Base-by-base conservation (phyloP, 345 rosid genomes). In the Lenwebbia sp. region DNA sequence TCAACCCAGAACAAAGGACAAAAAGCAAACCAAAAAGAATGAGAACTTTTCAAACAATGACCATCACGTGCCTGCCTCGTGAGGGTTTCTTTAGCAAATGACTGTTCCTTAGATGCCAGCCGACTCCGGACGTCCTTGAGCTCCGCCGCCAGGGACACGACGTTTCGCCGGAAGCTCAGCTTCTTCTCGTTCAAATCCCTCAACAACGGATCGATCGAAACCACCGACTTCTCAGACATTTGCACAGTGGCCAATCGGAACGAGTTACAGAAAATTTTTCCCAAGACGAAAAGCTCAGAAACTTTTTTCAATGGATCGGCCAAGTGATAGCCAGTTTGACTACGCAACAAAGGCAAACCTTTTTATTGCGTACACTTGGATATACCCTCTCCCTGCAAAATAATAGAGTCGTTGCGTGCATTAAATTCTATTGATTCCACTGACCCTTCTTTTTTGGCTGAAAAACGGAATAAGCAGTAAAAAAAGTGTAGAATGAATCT, bases 151-250 rank as follows among this genome's bases (percentile, higher is more conserved):
- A 97, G 91, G 22, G 98, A 97, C 75, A 94, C 99, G 10, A 97
- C 99, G 91, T 96, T 97, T 82, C 93, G 90, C 85, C 98, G 90
- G 84, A 97, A 96, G 89, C 91, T 93, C 87, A 90, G 99, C 89
- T 97, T 97, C 96, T 94, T 97, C 94, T 97, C 99, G 86, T 95
- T 94, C 89, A 97, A 88, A 88, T 97, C 99, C 91, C 94, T 95
- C 92, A 97, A 86, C 86, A 96, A 53, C 4, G 99, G 99, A 93
- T 97, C 99, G 49, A 92, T 89, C 62, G 89, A 47, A 23, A 84
- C 74, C 30, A 88, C 23, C 84, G 90, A 75, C 78, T 33, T 88
- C 83, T 89, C 91, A 70, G 88, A 50, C 84, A 88, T 84, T 10
- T 93, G 90, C 93, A 93, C 78, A 78, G 54, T 40, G 26, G 78